These are phyloP conservation scores for Asterophora lycoperdoides DNA, from an alignment of 768 basidiomycete species.

Conservation along the genomic window DNA sequence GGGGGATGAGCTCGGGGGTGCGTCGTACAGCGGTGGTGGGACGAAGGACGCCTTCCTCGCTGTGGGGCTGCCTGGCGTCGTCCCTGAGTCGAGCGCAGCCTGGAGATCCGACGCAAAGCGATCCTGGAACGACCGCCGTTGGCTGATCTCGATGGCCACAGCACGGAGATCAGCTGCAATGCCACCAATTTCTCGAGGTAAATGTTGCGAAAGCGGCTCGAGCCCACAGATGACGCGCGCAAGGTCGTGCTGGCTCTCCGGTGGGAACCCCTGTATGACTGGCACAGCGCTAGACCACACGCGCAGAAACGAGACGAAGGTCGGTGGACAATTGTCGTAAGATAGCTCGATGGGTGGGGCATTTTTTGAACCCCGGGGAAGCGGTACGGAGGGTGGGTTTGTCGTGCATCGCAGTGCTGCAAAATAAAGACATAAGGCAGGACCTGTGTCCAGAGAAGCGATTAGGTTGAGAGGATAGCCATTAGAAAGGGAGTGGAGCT, in stretches of 20 bases:
- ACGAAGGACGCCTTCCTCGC: slow-evolving; percentile 58
- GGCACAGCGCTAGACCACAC: slow-evolving; percentile 72
- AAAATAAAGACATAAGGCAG: slow-evolving; percentile 81
- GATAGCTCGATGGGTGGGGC: slow-evolving; percentile 55
- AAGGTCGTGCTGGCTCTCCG: slow-evolving; percentile 75
- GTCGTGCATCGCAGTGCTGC: slow-evolving; percentile 75
- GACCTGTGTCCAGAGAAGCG: slow-evolving; percentile 33
- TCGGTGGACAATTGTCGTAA: slow-evolving; percentile 60
- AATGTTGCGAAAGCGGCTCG: slow-evolving; percentile 38
- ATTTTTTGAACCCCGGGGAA: slow-evolving; percentile 54
- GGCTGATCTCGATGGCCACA: slow-evolving; percentile 84
- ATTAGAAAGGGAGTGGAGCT: slow-evolving; percentile 13
- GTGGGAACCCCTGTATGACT: slow-evolving; percentile 54
- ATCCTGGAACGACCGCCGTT: slow-evolving; percentile 79
- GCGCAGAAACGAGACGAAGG: slow-evolving; percentile 63
- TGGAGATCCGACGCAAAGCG: slow-evolving; percentile 72
- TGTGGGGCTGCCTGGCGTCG: slow-evolving; percentile 22
- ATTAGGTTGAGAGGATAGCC: not conserved
- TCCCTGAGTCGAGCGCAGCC: slow-evolving; percentile 70
- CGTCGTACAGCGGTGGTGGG: slow-evolving; percentile 65
- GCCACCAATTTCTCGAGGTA: slow-evolving; percentile 42
- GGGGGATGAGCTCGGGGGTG: slow-evolving; percentile 22
- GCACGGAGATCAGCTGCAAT: slow-evolving; percentile 80
- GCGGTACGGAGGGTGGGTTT: slow-evolving; percentile 73
- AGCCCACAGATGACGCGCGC: slow-evolving; percentile 76